phyloP scores from a whole-genome alignment of 2,329 filamentous ascomycete genomes.

The Pseudocercospora cruenta region DNA sequence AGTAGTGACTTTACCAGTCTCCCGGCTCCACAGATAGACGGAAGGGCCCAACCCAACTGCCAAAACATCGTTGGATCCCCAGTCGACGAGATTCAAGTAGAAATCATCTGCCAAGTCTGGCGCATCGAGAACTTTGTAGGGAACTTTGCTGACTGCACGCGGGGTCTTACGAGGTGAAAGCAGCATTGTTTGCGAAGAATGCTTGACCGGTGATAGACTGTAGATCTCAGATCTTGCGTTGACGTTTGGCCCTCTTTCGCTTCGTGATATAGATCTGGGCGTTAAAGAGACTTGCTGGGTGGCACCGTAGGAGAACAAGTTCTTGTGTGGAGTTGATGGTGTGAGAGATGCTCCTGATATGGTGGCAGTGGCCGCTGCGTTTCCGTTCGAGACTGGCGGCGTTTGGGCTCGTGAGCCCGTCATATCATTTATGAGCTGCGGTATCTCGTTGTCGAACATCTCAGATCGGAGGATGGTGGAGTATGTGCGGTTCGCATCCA shows the following conservation, averaged over 20 bases:
- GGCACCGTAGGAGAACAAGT: conserved; percentile 81
- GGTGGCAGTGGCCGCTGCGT: conserved; percentile 64
- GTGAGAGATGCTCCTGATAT: conserved; percentile 74
- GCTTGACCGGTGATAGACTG: conserved; percentile 89
- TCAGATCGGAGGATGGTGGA: conserved; percentile 85
- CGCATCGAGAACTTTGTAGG: conserved; percentile 95
- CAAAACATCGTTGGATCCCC: conserved; percentile 92
- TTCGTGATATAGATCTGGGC: conserved; percentile 65
- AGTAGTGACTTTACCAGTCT: conserved; percentile 87
- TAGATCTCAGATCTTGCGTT: conserved; percentile 92
- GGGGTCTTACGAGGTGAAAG: conserved; percentile 87
- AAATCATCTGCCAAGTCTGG: conserved; percentile 97
- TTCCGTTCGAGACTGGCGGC: conserved; percentile 64
- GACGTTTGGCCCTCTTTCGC: conserved; percentile 82
- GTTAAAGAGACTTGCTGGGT: conserved; percentile 85
- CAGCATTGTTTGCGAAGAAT: conserved; percentile 90
- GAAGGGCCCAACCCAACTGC: conserved; percentile 90
- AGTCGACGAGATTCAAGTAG: conserved; percentile 95
- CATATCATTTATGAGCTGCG: conserved; percentile 72
- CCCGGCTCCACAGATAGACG: conserved; percentile 98
- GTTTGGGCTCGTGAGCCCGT: conserved; percentile 64
- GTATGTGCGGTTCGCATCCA: conserved; percentile 93
- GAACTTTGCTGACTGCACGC: conserved; percentile 89
- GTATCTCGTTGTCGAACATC: conserved; percentile 87
- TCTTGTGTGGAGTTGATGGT: conserved; percentile 95